Evolutionary conservation across 176 grass and related monocot genomes (phyloP), one percentile per base, ranked within the genome.

Genomic region (Oryza meridionalis): DNA sequence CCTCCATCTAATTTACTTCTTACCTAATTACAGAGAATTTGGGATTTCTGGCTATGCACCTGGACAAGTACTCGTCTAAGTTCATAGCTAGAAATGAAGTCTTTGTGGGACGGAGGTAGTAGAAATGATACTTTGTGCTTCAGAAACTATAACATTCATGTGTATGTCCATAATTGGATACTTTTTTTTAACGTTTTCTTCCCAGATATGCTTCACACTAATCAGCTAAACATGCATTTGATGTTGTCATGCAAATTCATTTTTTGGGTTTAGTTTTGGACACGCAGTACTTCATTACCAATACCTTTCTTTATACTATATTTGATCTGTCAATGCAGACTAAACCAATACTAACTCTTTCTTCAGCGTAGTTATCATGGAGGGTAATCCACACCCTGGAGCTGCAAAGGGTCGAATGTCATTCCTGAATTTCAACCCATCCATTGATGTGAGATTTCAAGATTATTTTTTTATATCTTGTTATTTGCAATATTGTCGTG

Each of bases 371-470:
- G 96, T 98, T 55, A 92, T 98, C 85, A 98, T 90, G 89, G 96
- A 98, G 84, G 93, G 96, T 26, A 91, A 98, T 88, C 96, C 96
- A 16, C 87, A 89, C 37, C 96, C 89, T 15, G 89, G 89, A 89
- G 96, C 91, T 49, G 51, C 90, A 72, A 94, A 77, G 88, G 96
- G 96, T 46, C 89, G 96, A 14, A 90, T 98, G 89, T 98, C 96
- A 16, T 98, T 98, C 85, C 88, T 86, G 66, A 96, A 89, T 88
- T 98, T 96, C 75, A 98, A 98, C 81, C 87, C 91, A 19, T 87
- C 82, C 25, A 94, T 98, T 9, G 91, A 98, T 79, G 96, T 98
- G 84, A 94, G 89, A 80, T 45, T 78, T 70, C 19, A 85, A 53
- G 29, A 38, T 81, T 75, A 13, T 68, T 93, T 24, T 45, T 10